A percentile compares a stretch with the other conserved stretches of the same genome.
Conservation (phyloP, 2,329 filamentous ascomycete species). For the Aspergillus chevalieri region DNA sequence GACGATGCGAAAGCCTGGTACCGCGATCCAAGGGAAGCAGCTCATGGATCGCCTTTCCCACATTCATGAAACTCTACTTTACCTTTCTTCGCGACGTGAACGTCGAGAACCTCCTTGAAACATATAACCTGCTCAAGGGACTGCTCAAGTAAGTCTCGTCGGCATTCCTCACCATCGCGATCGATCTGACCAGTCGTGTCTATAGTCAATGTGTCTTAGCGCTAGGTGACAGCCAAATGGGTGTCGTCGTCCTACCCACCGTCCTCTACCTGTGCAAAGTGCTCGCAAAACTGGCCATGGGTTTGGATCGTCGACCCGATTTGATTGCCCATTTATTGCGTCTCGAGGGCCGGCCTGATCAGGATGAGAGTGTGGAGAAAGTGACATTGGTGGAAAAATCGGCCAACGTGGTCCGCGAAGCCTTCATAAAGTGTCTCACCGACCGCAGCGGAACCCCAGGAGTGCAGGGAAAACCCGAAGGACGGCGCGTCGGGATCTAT, state of each 20-base stretch:
- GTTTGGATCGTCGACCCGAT: conserved; percentile 72
- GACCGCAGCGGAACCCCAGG: conserved; percentile 64
- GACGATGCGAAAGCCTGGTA: conserved; percentile 57
- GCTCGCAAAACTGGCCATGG: conserved; percentile 76
- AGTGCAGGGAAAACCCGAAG: conserved; percentile 62
- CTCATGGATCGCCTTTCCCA: conserved; percentile 69
- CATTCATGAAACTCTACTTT: conserved; percentile 76
- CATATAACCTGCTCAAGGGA: conserved; percentile 67
- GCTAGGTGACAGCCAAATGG: conserved; percentile 70
- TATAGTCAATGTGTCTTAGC: conserved; percentile 73
- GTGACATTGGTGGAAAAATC: conserved; percentile 80
- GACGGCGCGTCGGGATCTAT: conserved; percentile 83
- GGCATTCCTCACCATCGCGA: neutral
- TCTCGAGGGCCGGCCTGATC: conserved; percentile 38
- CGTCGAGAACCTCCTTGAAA: conserved; percentile 65
- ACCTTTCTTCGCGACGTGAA: conserved; percentile 75
- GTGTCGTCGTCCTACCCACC: conserved; percentile 73
- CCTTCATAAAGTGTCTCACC: conserved; percentile 83
- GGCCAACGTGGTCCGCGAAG: conserved; percentile 81
- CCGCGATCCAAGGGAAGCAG: conserved; percentile 59
- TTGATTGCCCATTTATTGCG: conserved; percentile 60
- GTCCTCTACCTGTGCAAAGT: conserved; percentile 76
- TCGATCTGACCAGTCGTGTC: neutral
- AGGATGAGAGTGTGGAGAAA: conserved; percentile 59
- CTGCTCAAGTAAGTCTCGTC: conserved; percentile 61